Evolutionary conservation across 805 yeast genomes (phyloP).

Genomic region (Saccharomycodes ludwigii): DNA sequence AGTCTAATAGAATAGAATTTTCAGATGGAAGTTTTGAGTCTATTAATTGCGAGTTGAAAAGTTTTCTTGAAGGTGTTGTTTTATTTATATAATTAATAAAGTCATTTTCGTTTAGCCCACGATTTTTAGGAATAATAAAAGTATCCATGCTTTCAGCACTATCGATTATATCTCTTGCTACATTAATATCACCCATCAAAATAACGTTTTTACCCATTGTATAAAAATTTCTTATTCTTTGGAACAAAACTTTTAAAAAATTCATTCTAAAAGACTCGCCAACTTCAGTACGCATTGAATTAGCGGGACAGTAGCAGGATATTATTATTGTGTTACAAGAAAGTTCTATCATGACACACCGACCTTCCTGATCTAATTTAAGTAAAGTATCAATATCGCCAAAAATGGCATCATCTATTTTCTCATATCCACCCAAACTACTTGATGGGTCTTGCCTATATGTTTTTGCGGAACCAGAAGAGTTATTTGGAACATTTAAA

Average conservation of each 20-base stretch:
- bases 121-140: constrained; percentile 17
- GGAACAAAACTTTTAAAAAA: constrained; percentile 48
- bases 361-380: constrained; percentile 69
- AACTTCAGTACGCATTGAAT: constrained; percentile 57
- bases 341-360: constrained; percentile 67
- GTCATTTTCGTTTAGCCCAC: constrained; percentile 15
- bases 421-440: constrained; percentile 66
- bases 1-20: constrained; percentile 39
- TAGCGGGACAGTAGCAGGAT: constrained; percentile 83
- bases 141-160: constrained; percentile 51
- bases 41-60: constrained; percentile 34
- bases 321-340: constrained; percentile 49
- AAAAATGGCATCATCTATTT: constrained; percentile 18
- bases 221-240: constrained; percentile 47
- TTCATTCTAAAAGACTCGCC: constrained; percentile 46
- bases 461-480: too few species aligned
- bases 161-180: constrained; percentile 69
- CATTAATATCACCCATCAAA: constrained; percentile 82
- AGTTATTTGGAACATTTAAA: constrained; percentile 8
- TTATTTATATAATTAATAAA: constrained; percentile 26
- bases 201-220: constrained; percentile 53
- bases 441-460: constrained; percentile 14
- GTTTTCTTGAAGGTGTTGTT: constrained; percentile 28
- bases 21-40: constrained; percentile 22
- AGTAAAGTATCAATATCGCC: constrained; percentile 27